phyloP scores from a whole-genome alignment of 1,284 basidiomycete genomes.

The Papiliotrema fonsecae region DNA sequence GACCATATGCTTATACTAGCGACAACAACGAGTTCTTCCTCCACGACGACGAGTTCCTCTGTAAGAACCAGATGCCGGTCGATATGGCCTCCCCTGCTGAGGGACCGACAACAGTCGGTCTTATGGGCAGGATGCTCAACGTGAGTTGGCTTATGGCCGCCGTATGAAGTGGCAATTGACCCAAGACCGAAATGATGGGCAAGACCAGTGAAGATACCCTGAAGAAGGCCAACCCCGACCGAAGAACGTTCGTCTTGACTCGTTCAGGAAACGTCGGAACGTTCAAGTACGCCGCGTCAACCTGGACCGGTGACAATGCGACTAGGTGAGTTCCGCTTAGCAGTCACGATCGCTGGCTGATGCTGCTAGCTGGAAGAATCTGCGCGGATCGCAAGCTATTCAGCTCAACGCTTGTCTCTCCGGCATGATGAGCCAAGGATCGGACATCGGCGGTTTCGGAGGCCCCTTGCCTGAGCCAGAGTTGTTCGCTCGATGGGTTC shows the following conservation, averaged over 20 bases:
- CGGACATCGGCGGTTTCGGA: conserved; percentile 50
- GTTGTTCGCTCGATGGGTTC: conserved; percentile 50
- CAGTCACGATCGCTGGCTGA: not conserved
- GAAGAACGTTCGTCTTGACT: conserved; percentile 48
- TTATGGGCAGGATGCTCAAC: conserved; percentile 47
- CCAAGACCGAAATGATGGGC: conserved; percentile 47
- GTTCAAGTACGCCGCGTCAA: conserved; percentile 47
- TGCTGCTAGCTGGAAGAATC: conserved; percentile 45
- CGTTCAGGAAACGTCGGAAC: conserved; percentile 49
- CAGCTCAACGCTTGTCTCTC: conserved; percentile 46
- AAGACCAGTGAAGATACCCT: conserved; percentile 44
- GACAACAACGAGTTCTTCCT: conserved; percentile 51
- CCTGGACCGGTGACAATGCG: conserved; percentile 50
- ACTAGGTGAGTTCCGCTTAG: conserved; percentile 13
- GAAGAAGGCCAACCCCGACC: conserved; percentile 28
- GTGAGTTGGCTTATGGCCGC: conserved; percentile 8
- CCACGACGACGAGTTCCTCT: conserved; percentile 45
- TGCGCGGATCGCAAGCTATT: conserved; percentile 45
- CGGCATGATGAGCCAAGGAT: conserved; percentile 38
- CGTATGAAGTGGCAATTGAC: not conserved
- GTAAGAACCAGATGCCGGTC: conserved; percentile 24
- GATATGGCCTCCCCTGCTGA: conserved; percentile 14
- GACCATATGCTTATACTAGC: conserved; percentile 17
- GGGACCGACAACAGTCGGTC: conserved; percentile 36
- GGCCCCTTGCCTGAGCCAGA: conserved; percentile 48